Evolutionary conservation across 257 asterid species (phyloP).

Genomic region (Henckelia pumila): DNA sequence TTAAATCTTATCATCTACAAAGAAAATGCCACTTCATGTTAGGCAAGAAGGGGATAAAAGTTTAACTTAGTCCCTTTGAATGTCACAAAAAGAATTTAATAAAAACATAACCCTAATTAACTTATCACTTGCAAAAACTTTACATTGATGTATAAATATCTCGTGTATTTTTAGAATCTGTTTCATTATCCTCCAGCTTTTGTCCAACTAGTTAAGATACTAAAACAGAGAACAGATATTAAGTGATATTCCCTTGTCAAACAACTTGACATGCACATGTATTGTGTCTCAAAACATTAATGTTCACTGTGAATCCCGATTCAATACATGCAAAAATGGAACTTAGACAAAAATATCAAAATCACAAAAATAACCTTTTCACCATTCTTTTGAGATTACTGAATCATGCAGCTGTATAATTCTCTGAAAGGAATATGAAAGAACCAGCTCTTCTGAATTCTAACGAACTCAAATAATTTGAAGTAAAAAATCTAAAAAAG

Average conservation of each 20-base stretch:
- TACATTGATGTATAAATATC: neutral
- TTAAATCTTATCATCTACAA: neutral
- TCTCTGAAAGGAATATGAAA: neutral
- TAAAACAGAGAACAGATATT: too few relatives aligned
- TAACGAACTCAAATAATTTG: constrained; percentile 14
- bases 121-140: neutral
- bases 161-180: neutral
- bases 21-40: neutral
- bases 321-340: neutral
- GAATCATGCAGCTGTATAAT: neutral
- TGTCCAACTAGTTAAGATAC: neutral
- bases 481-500: neutral
- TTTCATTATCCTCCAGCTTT: too few relatives aligned
- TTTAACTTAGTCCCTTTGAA: neutral
- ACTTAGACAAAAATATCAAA: neutral
- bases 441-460: neutral
- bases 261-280: too few relatives aligned
- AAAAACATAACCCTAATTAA: neutral
- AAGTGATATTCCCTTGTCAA: too few relatives aligned
- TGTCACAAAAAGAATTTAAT: neutral
- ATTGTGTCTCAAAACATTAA: neutral
- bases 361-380: neutral
- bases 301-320: neutral
- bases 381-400: neutral
- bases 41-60: neutral